Evolutionary conservation across 306 rosid genomes (phyloP).

Genomic region (Begonia peltatifolia): DNA sequence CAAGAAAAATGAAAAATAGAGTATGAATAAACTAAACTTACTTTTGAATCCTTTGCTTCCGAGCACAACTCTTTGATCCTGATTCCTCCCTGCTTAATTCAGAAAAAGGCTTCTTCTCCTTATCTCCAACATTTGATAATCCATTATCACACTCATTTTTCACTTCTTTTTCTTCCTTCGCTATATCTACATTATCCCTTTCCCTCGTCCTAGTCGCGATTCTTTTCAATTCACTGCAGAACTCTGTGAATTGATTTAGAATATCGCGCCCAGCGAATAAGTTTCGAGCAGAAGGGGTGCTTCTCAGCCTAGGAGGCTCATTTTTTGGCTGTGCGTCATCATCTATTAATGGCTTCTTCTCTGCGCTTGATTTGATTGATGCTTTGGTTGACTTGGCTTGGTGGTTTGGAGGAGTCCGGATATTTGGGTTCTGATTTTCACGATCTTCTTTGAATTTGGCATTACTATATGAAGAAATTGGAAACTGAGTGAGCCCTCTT

Average conservation of each 20-base stretch:
- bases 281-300: conserved; percentile 66
- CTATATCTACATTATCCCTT: conserved; percentile 36
- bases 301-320: conserved; percentile 42
- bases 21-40: conserved; percentile 28
- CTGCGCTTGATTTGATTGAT: conserved; percentile 58
- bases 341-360: conserved; percentile 33
- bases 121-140: conserved; percentile 25
- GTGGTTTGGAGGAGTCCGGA: conserved; percentile 35
- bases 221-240: conserved; percentile 77
- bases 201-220: conserved; percentile 49
- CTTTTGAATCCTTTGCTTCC: conserved; percentile 39
- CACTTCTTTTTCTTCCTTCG: conserved; percentile 18
- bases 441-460: conserved; percentile 31
- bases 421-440: conserved; percentile 69
- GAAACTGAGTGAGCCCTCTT: conserved; percentile 33
- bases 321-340: conserved; percentile 21
- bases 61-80: conserved; percentile 23
- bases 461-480: conserved; percentile 31
- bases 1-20: conserved; percentile 1
- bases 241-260: conserved; percentile 72
- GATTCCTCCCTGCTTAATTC: conserved; percentile 38
- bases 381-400: conserved; percentile 32
- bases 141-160: conserved; percentile 13
- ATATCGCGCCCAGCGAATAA: conserved; percentile 66
- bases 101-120: conserved; percentile 33